phyloP scores from a whole-genome alignment of 306 rosid species.

The Cucurbita ficifolia region DNA sequence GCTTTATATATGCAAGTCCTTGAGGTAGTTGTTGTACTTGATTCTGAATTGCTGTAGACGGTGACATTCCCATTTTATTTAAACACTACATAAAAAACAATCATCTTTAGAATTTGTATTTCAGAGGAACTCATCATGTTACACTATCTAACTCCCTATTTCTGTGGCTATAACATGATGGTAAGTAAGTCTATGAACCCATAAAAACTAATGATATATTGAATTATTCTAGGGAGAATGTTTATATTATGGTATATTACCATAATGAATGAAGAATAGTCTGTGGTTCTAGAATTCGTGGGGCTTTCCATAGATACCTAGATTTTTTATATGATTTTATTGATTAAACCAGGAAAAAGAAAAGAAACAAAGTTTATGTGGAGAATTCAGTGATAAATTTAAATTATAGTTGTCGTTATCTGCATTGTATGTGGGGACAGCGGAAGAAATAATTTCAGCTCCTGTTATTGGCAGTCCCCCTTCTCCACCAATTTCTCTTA shows the following conservation, averaged over 20 bases:
- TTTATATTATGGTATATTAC: too few relatives aligned
- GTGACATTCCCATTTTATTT: not conserved
- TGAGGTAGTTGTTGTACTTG: not conserved
- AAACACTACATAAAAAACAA: not conserved
- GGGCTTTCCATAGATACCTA: too few relatives aligned
- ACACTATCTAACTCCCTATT: not conserved
- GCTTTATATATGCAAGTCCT: not conserved
- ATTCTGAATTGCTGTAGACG: not conserved
- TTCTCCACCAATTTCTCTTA: not conserved
- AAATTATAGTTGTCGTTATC: not conserved
- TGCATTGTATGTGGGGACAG: not conserved
- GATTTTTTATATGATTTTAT: too few relatives aligned
- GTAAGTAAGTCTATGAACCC: not conserved
- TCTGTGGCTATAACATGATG: not conserved
- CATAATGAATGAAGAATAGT: too few relatives aligned
- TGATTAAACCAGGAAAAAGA: too few relatives aligned
- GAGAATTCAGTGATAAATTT: not conserved
- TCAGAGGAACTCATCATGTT: not conserved
- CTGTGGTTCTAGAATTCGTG: too few relatives aligned
- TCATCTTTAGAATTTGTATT: not conserved
- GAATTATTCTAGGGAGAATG: too few relatives aligned
- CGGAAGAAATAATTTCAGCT: not conserved
- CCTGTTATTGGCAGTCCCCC: not conserved
- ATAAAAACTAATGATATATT: too few relatives aligned
- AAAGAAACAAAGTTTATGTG: not conserved